Evolutionary conservation across 345 rosid genomes (phyloP).

Genomic region (Salix dunnii): DNA sequence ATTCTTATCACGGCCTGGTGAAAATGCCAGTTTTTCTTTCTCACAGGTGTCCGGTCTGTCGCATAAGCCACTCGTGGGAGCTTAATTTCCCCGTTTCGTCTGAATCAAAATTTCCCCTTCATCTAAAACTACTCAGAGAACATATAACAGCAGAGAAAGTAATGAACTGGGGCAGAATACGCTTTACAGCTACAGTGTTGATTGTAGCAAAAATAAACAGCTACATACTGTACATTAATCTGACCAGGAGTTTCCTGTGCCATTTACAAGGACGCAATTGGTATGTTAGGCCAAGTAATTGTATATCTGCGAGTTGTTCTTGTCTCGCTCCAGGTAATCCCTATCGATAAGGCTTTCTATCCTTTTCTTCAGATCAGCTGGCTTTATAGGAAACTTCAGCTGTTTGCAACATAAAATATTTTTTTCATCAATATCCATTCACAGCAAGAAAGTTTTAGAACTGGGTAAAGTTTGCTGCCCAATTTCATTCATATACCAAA

Average conservation of each 20-base stretch:
- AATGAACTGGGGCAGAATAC: slow-evolving; percentile 6
- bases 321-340: slow-evolving; percentile 98
- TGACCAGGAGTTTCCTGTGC: slow-evolving; percentile 17
- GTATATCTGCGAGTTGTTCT: slow-evolving; percentile 94
- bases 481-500: background rate
- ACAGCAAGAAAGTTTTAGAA: background rate
- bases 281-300: slow-evolving; percentile 70
- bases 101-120: background rate
- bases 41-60: background rate
- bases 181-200: slow-evolving; percentile 38
- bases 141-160: slow-evolving; percentile 4
- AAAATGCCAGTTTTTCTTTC: background rate
- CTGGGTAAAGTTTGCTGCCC: background rate
- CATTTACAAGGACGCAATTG: slow-evolving; percentile 15
- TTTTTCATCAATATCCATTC: background rate
- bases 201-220: slow-evolving; percentile 13
- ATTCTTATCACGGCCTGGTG: background rate
- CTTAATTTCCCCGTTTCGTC: background rate
- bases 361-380: slow-evolving; percentile 95
- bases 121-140: slow-evolving; percentile 7
- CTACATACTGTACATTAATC: slow-evolving; percentile 42
- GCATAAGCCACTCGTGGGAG: background rate
- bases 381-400: slow-evolving; percentile 97
- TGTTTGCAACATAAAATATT: slow-evolving; percentile 31
- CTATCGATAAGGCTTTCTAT: slow-evolving; percentile 92